These are phyloP conservation scores for Chenopodium suecicum DNA, from an alignment of 148 eudicot genomes.

Conservation along the genomic window DNA sequence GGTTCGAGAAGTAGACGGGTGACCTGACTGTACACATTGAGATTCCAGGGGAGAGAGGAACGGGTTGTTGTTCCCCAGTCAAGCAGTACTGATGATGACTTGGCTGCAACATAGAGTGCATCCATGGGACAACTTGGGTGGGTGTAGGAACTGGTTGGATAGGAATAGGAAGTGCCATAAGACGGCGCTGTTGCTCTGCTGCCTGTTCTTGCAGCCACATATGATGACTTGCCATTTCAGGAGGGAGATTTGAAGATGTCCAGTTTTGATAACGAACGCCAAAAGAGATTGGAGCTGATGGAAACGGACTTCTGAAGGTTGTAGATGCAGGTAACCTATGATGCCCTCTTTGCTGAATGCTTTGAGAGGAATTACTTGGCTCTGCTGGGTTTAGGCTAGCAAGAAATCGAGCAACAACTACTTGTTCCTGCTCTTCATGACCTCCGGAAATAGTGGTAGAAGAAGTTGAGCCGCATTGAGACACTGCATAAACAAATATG, in stretches of 20 bases:
- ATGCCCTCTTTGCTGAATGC: slow-evolving; percentile 18
- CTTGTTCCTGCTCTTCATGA: slow-evolving; percentile 56
- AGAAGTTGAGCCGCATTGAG: slow-evolving; percentile 36
- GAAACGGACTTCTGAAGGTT: slow-evolving; percentile 14
- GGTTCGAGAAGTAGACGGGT: slow-evolving; percentile 33
- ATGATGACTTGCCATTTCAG: slow-evolving; percentile 43
- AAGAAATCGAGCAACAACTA: slow-evolving; percentile 52
- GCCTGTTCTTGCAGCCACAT: slow-evolving; percentile 51
- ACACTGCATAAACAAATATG: slow-evolving; percentile 40
- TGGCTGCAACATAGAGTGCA: slow-evolving; percentile 37
- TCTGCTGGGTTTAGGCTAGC: slow-evolving; percentile 34
- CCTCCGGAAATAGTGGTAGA: slow-evolving; percentile 21
- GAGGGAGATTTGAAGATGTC: slow-evolving; percentile 36
- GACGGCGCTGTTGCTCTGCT: slow-evolving; percentile 42
- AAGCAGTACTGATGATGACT: slow-evolving; percentile 26
- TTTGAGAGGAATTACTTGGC: slow-evolving; percentile 27
- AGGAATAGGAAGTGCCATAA: slow-evolving; percentile 37
- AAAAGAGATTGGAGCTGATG: slow-evolving; percentile 20
- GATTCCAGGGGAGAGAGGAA: slow-evolving; percentile 16
- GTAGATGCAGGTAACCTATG: slow-evolving; percentile 18
- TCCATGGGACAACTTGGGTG: slow-evolving; percentile 32
- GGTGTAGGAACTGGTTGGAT: slow-evolving; percentile 31
- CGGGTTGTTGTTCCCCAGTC: slow-evolving; percentile 21
- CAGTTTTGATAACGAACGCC: slow-evolving; percentile 28
- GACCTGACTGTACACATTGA: slow-evolving; percentile 9